Percentiles rank a stretch among this genome's conserved stretches.
phyloP scores from a whole-genome alignment of 108 stramenopile genomes.

The Nannochloropsis oceanica region DNA sequence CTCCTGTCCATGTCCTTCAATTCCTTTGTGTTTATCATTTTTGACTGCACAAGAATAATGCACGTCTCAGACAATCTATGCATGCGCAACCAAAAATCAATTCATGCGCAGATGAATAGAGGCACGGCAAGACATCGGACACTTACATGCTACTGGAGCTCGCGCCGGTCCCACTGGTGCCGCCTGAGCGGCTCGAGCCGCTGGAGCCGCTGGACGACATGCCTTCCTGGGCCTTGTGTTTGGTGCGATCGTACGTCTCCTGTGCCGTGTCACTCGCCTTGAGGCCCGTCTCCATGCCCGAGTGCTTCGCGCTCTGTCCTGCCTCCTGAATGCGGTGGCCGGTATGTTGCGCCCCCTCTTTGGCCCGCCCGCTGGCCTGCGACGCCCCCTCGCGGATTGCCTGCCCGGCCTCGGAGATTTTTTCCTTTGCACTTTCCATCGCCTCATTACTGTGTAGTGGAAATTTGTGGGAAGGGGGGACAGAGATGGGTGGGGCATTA shows the following conservation, averaged over 20 bases:
- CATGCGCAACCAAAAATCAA: too few species aligned
- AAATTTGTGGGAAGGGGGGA: too few species aligned
- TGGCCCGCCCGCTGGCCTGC: neutral
- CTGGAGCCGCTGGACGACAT: neutral
- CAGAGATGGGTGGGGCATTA: too few species aligned
- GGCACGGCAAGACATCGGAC: too few species aligned
- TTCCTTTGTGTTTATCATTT: too few species aligned
- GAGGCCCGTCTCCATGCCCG: neutral
- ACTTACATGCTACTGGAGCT: too few species aligned
- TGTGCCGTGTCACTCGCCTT: neutral
- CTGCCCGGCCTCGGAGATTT: neutral
- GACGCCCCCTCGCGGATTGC: neutral
- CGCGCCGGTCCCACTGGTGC: too few species aligned
- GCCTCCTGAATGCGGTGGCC: neutral
- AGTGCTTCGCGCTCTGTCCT: neutral
- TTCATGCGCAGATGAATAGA: too few species aligned
- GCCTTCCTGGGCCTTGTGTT: neutral
- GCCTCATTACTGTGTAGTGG: neutral
- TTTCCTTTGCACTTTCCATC: neutral
- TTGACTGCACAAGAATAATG: too few species aligned
- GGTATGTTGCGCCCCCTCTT: neutral
- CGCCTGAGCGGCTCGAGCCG: too few species aligned
- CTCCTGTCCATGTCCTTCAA: too few species aligned
- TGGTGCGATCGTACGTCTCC: neutral
- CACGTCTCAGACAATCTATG: too few species aligned